Percentiles rank a stretch among this genome's conserved stretches.
phyloP scores from a whole-genome alignment of 2,329 filamentous ascomycete species.

The Coniochaeta sp. region DNA sequence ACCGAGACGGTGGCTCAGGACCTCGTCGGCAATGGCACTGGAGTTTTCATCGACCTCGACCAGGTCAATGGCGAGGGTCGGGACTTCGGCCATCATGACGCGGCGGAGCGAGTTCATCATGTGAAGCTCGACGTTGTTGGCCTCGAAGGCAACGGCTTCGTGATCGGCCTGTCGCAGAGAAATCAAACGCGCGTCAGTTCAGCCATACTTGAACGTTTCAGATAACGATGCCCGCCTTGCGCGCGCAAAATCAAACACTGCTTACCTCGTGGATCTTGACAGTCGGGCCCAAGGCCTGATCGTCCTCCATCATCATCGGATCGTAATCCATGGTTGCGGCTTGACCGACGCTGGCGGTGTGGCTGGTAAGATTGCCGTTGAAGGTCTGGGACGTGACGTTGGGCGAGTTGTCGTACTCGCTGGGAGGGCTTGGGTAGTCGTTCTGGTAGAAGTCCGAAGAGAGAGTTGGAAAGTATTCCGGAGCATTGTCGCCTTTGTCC shows the following conservation, averaged over 20 bases:
- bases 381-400: background rate
- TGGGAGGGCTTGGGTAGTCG: background rate
- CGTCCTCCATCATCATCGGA: slow-evolving; percentile 53
- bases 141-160: slow-evolving; percentile 82
- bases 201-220: background rate
- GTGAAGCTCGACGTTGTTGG: slow-evolving; percentile 80
- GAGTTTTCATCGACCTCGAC: slow-evolving; percentile 91
- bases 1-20: slow-evolving; percentile 86
- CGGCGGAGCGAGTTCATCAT: slow-evolving; percentile 91
- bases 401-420: background rate
- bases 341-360: background rate
- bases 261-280: slow-evolving; percentile 54
- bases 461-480: background rate
- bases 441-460: background rate
- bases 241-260: slow-evolving; percentile 2
- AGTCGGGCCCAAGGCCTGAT: slow-evolving; percentile 47
- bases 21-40: slow-evolving; percentile 94
- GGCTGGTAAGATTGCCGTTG: background rate
- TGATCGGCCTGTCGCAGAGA: slow-evolving; percentile 56
- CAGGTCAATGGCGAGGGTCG: slow-evolving; percentile 88
- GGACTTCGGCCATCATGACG: slow-evolving; percentile 87
- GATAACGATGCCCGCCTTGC: background rate
- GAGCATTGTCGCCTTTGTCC: background rate
- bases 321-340: slow-evolving; percentile 41
- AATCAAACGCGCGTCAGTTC: slow-evolving; percentile 5